These are phyloP conservation scores for Debaryomyces nepalensis DNA, from an alignment of 1,139 yeast species.

Conservation along the genomic window DNA sequence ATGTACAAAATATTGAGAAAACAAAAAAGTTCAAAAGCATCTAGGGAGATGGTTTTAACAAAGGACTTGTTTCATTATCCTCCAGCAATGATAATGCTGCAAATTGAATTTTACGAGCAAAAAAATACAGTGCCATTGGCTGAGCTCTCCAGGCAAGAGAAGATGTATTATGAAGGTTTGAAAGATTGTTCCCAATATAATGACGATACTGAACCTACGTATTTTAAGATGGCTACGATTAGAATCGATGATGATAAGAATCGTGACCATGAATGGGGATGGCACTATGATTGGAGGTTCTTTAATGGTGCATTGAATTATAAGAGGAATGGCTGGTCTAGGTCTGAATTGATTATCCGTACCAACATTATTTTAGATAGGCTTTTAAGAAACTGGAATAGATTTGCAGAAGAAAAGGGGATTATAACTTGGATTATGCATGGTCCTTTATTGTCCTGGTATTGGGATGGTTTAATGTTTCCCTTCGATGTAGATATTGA, in stretches of 20 bases:
- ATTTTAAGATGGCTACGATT: conserved; percentile 40
- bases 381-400: conserved; percentile 27
- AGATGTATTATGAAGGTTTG: conserved; percentile 31
- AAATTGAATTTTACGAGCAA: conserved; percentile 24
- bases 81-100: conserved; percentile 21
- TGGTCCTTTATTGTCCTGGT: conserved; percentile 36
- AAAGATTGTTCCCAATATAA: conserved; percentile 24
- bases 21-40: conserved; percentile 19
- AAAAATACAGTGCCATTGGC: conserved; percentile 13
- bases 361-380: conserved; percentile 34
- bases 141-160: conserved; percentile 23
- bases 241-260: conserved; percentile 29
- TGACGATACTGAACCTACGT: conserved; percentile 31
- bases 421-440: conserved; percentile 36
- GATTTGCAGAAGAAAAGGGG: conserved; percentile 36
- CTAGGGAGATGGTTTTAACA: conserved; percentile 25
- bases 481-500: conserved; percentile 63
- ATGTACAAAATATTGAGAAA: conserved; percentile 27
- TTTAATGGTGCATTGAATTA: conserved; percentile 41
- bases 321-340: conserved; percentile 32
- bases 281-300: conserved; percentile 48
- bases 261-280: conserved; percentile 37
- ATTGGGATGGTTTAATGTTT: conserved; percentile 54
- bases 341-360: conserved; percentile 28
- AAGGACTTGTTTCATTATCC: conserved; percentile 30